Evolutionary conservation across 139 green algal species (phyloP), one percentile per base, ranked within the genome.

Genomic region (Micromonas commoda): DNA sequence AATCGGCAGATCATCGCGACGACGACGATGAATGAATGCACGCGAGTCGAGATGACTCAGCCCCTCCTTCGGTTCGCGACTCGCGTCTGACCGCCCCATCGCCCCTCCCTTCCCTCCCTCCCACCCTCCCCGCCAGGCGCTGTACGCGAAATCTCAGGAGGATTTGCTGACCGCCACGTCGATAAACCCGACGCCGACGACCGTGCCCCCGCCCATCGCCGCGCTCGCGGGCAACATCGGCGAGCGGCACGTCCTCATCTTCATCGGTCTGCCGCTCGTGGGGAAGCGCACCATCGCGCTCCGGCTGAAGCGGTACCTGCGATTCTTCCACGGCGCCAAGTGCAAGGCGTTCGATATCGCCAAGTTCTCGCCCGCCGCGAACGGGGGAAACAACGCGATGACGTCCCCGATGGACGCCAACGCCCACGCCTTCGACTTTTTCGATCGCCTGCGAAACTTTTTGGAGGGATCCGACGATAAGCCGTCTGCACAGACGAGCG

Each of bases 251-350:
- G 77, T 82, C 23, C 26, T 82, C 34, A 53, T 72, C 6, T 72
- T 82, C 33, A 31, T 82, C 19, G 77, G 77, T 6, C 69, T 82
- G 2, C 77, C 77, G 23, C 39, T 61, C 31, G 21, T 54, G 9
- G 77, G 77, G 4, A 82, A 82, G 45, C 54, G 65, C 3, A 37
- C 65, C 52, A 82, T 78, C n/a, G 75, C 60, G 4, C 19, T 54
- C 57, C 35, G 68, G 26, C 54, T 82, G 9, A 35, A 66, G 31
- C 38, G 45, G 53, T 82, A 82, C 61, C 61, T 82, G 16, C 26
- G 34, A 3, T 82, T 82, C 61, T 82, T 82, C 68, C 77, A 82
- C 68, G 77, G 77, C 29, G 77, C 77, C 29, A 21, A 21, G 23
- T 72, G 53, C 69, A 33, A 64, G 52, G 33, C 77, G 6, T 82